Base-by-base conservation (phyloP, 1,284 basidiomycete species). In the Retiboletus fuscus region DNA sequence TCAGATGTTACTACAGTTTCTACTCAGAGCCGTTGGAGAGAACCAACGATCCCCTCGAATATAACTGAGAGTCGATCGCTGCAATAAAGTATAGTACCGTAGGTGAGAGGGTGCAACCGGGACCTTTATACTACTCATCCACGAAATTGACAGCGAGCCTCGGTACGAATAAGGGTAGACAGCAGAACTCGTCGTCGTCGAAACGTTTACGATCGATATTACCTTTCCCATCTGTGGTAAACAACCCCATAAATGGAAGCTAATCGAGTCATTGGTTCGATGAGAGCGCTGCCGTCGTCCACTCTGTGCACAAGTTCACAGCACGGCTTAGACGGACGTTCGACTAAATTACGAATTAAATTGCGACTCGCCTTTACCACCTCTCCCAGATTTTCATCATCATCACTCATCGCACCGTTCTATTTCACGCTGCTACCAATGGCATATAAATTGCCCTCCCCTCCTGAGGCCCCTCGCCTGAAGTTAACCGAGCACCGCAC, bases 401-500 rank as follows among this genome's bases (percentile, higher is more conserved):
- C 26, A 20, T 43, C 10, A 20, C 24, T 66, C 43, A 55, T 55
- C 49, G 44, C 44, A n/a, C 30, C 44, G 18, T n/a, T 41, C 46
- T 10, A 39, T 39, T 39, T 39, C 43, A 30, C 39, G 15, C 64
- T 43, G n/a, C 60, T 55, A 28, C 72, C 69, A 77, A 81, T 78
- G 61, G 70, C 75, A 67, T 26, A 70, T 73, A 69, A 11, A 46
- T 69, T 69, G 60, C 69, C 49, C 22, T 60, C 66, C 44, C 26
- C 66, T 70, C 47, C 68, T 46, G 46, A 62, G 39, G 44, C 62
- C 24, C 46, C 53, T 22, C 20, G 39, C 55, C 16, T 65, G 60
- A 75, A 71, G 58, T 70, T 78, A 44, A 78, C 70, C 24, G 53
- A 70, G 10, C 71, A 82, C 64, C 70, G 67, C 24, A 84, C 83